These are phyloP conservation scores for Kluyveromyces siamensis DNA, from an alignment of 805 yeast species.

Conservation along the genomic window DNA sequence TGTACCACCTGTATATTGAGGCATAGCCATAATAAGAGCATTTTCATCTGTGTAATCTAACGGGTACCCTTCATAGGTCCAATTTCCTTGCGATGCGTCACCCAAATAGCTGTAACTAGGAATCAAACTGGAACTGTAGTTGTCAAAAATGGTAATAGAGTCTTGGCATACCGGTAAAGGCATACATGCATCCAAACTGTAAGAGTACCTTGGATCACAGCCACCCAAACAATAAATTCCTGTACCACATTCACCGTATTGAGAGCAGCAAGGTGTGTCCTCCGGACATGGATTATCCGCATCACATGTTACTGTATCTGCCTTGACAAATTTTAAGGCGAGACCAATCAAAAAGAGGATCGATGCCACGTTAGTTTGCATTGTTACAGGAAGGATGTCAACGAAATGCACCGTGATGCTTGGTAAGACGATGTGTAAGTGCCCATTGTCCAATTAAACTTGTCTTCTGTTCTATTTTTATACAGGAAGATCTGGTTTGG, in stretches of 20 bases:
- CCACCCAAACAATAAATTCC: conserved; percentile 74
- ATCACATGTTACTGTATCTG: conserved; percentile 36
- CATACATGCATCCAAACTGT: conserved; percentile 60
- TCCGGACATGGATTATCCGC: conserved; percentile 59
- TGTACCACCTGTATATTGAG: conserved; percentile 63
- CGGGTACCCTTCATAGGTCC: conserved; percentile 56
- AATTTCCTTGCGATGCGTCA: conserved; percentile 54
- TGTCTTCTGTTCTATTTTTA: too few relatives aligned
- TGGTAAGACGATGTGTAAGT: too few relatives aligned
- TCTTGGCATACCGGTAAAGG: conserved; percentile 72
- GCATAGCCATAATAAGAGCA: conserved; percentile 66
- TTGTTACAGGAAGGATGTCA: background rate
- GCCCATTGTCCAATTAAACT: too few relatives aligned
- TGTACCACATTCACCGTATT: conserved; percentile 71
- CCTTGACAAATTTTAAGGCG: background rate
- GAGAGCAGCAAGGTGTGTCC: conserved; percentile 75
- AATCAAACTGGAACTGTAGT: conserved; percentile 26
- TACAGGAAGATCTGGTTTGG: background rate
- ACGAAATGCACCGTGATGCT: too few relatives aligned
- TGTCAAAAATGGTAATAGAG: conserved; percentile 34
- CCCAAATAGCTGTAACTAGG: conserved; percentile 49
- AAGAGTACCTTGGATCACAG: conserved; percentile 70
- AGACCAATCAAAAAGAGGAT: too few relatives aligned
- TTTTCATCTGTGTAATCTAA: conserved; percentile 42
- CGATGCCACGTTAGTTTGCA: background rate